A percentile compares a stretch with the other conserved stretches of the same genome.
phyloP scores from a whole-genome alignment of 305 asterid genomes.

The Fraxinus floribunda region DNA sequence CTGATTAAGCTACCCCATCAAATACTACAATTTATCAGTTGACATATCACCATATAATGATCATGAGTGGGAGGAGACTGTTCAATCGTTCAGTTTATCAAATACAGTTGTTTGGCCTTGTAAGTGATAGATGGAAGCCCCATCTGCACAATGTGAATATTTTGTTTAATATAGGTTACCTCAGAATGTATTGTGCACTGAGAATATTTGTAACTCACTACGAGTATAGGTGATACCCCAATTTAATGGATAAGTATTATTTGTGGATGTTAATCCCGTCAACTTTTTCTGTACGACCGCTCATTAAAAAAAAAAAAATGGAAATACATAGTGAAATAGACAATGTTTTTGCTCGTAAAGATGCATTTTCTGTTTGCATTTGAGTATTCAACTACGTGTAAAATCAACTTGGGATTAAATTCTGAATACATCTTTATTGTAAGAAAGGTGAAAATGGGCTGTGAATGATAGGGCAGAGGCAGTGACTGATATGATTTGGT shows the following conservation, averaged over 20 bases:
- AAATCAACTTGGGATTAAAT: not conserved
- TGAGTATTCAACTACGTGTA: not conserved
- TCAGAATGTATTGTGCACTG: conserved; percentile 4
- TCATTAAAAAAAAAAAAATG: not conserved
- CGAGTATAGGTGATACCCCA: not conserved
- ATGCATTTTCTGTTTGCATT: not conserved
- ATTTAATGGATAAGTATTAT: not conserved
- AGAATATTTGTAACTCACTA: not conserved
- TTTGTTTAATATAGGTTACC: not conserved
- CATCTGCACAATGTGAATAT: not conserved
- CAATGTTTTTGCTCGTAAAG: not conserved
- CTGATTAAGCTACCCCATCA: not conserved
- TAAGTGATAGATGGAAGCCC: not conserved
- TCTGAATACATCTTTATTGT: not conserved
- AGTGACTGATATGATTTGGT: not conserved
- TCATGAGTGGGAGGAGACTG: not conserved
- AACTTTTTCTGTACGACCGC: not conserved
- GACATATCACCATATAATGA: not conserved
- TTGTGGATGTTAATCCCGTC: not conserved
- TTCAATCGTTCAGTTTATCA: not conserved
- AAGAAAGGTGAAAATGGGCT: not conserved
- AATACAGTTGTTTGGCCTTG: not conserved
- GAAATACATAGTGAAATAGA: not conserved
- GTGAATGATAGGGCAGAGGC: not conserved
- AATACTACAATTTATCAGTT: not conserved